phyloP scores from a whole-genome alignment of 2,329 filamentous ascomycete genomes.

The Clarireedia paspali region DNA sequence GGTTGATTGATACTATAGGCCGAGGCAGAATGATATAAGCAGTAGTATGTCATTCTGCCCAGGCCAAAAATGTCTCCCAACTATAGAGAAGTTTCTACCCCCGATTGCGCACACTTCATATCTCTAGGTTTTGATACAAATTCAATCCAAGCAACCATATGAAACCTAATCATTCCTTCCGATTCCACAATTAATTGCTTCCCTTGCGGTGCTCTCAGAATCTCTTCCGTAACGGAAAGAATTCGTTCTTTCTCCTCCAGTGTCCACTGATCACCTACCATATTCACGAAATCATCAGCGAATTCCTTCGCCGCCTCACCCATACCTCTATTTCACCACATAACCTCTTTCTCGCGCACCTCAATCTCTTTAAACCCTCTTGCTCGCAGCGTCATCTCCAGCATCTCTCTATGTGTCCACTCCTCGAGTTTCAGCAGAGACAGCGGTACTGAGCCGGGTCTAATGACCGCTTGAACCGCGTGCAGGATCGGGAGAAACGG shows the following conservation, averaged over 20 bases:
- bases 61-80: no score
- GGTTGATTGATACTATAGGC: no score
- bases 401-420: neutral
- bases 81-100: neutral
- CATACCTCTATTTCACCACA: neutral
- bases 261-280: neutral
- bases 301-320: neutral
- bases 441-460: neutral
- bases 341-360: neutral
- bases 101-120: neutral
- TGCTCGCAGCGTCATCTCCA: neutral
- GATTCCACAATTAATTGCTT: neutral
- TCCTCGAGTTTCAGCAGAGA: neutral
- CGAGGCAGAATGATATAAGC: no score
- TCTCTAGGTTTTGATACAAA: neutral
- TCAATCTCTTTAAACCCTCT: neutral
- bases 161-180: neutral
- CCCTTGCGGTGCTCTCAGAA: neutral
- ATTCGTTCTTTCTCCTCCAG: neutral
- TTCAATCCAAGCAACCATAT: neutral
- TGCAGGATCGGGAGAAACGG: neutral
- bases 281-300: neutral
- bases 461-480: neutral
- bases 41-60: no score
- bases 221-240: neutral